Percentiles rank a stretch among this genome's conserved stretches.
Conservation (phyloP, 202 grass and related monocot species). For the Miscanthus sacchariflorus region DNA sequence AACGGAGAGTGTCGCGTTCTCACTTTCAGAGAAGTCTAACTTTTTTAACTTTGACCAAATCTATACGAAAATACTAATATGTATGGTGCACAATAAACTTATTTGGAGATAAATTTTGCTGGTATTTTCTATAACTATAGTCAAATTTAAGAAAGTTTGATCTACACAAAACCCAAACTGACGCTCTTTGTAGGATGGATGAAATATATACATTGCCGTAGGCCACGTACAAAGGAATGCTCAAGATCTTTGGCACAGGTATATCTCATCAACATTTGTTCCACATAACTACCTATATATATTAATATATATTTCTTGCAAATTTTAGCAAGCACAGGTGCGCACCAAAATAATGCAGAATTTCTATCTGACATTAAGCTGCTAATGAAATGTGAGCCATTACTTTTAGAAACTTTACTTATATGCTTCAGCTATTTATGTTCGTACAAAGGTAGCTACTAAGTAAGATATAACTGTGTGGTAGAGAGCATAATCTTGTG, state of each 20-base stretch:
- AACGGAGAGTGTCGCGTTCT: no score
- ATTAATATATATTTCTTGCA: not conserved
- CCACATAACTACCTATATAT: not conserved
- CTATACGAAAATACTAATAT: no score
- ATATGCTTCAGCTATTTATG: conserved; percentile 29
- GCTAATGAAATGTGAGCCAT: conserved; percentile 28
- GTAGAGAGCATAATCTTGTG: conserved; percentile 13
- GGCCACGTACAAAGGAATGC: not conserved
- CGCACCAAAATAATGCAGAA: not conserved
- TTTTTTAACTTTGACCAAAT: no score
- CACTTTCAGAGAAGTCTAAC: no score
- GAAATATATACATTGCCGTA: no score
- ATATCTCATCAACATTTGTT: not conserved
- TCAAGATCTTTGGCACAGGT: not conserved
- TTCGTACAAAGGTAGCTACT: conserved; percentile 9
- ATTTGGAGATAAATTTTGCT: no score
- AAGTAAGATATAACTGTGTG: not conserved
- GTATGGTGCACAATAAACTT: no score
- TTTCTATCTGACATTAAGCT: not conserved
- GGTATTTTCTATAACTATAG: no score
- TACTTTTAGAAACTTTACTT: conserved; percentile 38
- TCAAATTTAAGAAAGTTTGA: no score
- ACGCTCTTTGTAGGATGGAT: no score
- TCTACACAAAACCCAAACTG: no score
- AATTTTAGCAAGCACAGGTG: not conserved